Evolutionary conservation across 768 basidiomycete species (phyloP), one percentile per base, ranked within the genome.

Genomic region (Tulasnella sp.): DNA sequence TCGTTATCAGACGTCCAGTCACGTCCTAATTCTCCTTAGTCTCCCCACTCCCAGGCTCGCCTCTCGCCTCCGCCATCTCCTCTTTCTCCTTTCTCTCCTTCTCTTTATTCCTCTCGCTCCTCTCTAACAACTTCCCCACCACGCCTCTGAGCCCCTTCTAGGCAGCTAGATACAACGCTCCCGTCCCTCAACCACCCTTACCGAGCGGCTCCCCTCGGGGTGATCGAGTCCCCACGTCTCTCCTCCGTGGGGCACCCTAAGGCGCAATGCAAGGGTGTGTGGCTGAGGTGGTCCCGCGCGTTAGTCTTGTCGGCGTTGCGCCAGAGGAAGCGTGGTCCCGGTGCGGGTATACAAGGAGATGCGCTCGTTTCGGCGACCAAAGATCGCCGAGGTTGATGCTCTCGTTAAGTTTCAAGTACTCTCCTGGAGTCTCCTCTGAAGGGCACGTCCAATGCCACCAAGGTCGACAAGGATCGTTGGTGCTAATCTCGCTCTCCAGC

Each of bases 201-300:
- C 82, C 0, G 84, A 85, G 75, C 88, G 86, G 65, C 85, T 80
- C 2, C 84, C 86, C 3, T 85, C 86, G 14, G 84, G 84, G 42
- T 88, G 65, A 89, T 81, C 37, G 88, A 81, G 40, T 83, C 82
- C 73, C 79, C 79, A 0, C 85, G 84, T 66, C 86, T 83, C 0
- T 85, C 85, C 3, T 76, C 75, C 0, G 82, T 82, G 42, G 81
- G 80, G 52, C 81, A 81, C 17, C 87, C 67, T 64, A 89, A 83
- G 3, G 87, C 86, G 40, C 87, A 78, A 65, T 88, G 88, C n/a
- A 89, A 80, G 1, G 84, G 79, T 7, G 86, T 86, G 4, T 88
- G 85, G 0, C 88, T 88, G 47, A 88, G 86, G 68, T 88, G 86
- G 77, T 88, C 87, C 2, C 88, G 84, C 41, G 82, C 80, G 16